Base-by-base conservation (phyloP, 192 early-diverging fungal genomes). In the Backusella morwellensis region DNA sequence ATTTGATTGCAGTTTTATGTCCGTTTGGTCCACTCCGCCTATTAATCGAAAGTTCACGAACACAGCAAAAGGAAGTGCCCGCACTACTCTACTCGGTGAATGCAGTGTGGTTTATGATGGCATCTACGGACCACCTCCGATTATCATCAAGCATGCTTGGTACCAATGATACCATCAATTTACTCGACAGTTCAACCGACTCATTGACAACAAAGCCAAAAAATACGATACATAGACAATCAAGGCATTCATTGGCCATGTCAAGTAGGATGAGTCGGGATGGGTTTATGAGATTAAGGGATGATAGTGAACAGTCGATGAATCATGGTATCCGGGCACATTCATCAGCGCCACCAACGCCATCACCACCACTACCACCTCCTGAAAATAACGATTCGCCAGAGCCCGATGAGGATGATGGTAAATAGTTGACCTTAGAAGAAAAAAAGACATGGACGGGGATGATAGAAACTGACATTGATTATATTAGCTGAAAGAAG, bases 1-100 rank as follows among this genome's bases (percentile, higher is more conserved):
- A 96, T 85, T 83, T 96, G 73, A 91, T 96, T 78, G 95, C 95
- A 1, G 95, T 96, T n/a, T 83, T 96, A 4, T 95, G 94, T 82
- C 95, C 95, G 0, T 96, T 93, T 88, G 95, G 95, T 8, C 95
- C 95, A 6, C 84, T 96, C 17, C 88, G 92, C 23, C 86, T 96
- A 50, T 78, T 96, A 14, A 89, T 96, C 67, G 95, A 96, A 81
- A 90, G 89, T 35, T 91, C 93, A 8, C 86, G 88, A 71, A 84
- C 74, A 9, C 85, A 96, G 56, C 85, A 95, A 52, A 87, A 88
- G n/a, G 93, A 95, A 78, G 90, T 96, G 2, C 95, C 95, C 29
- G 90, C 88, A 4, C 76, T 96, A 67, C 77, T 95, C 14, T 96
- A 95, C 73, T 89, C 92, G 21, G 88, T 89, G 0, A 89, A 89